Evolutionary conservation across 1,139 yeast genomes (phyloP).

Genomic region (Hansenula lynferdii): DNA sequence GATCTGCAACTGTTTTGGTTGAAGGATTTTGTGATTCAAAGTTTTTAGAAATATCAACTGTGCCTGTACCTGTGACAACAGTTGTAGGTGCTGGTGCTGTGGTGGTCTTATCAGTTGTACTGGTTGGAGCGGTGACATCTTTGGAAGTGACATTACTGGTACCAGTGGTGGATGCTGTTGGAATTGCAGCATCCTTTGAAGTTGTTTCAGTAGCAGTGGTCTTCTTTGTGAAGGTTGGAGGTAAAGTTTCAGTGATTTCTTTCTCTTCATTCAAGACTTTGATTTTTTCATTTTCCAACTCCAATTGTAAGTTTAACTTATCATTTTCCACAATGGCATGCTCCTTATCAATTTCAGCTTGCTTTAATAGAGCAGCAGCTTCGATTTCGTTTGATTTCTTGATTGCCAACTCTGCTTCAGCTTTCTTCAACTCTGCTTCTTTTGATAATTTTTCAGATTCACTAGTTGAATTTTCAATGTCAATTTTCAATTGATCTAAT

Average conservation of each 20-base stretch:
- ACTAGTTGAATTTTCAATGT: constrained; percentile 20
- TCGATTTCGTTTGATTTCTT: constrained; percentile 19
- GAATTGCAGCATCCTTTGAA: too few relatives aligned
- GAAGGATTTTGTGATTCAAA: constrained; percentile 3
- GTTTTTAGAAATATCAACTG: neutral
- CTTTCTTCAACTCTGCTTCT: constrained; percentile 23
- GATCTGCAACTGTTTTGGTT: constrained; percentile 8
- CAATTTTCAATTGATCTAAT: constrained; percentile 20
- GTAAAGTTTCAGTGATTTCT: constrained; percentile 23
- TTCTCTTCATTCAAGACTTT: constrained; percentile 21
- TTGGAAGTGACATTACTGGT: too few relatives aligned
- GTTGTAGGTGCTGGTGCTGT: constrained; percentile 11
- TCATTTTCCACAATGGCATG: constrained; percentile 27
- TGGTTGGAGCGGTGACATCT: too few relatives aligned
- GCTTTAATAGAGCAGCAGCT: constrained; percentile 19
- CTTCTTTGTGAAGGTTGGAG: too few relatives aligned
- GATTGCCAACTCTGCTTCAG: constrained; percentile 22
- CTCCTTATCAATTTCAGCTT: constrained; percentile 20
- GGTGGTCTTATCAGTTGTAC: too few relatives aligned
- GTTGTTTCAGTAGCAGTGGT: too few relatives aligned
- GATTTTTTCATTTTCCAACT: constrained; percentile 22
- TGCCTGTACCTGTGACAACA: constrained; percentile 3
- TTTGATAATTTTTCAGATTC: constrained; percentile 25
- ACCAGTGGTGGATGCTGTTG: constrained; percentile 7
- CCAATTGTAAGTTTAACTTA: constrained; percentile 16